Percentiles rank a stretch among this genome's conserved stretches.
These are phyloP conservation scores for Aspergillus mulundensis DNA, from an alignment of 495 filamentous ascomycete genomes.

Conservation along the genomic window DNA sequence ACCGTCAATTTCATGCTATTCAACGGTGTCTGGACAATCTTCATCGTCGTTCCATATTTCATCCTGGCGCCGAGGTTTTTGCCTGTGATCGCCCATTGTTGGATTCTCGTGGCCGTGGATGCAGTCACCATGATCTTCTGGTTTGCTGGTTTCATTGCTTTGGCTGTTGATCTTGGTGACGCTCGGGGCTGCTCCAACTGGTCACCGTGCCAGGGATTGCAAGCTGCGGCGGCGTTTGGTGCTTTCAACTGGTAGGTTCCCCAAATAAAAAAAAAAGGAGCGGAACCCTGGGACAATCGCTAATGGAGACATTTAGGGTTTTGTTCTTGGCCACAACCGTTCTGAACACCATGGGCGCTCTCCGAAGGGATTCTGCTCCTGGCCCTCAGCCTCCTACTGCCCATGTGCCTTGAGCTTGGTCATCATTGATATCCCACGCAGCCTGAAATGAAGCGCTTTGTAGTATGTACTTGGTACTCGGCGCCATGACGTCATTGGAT, in stretches of 20 bases:
- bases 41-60: conserved; percentile 62
- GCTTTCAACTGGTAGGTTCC: conserved; percentile 53
- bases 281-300: neutral
- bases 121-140: conserved; percentile 78
- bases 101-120: conserved; percentile 61
- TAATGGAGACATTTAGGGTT: conserved; percentile 35
- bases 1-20: conserved; percentile 71
- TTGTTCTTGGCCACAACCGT: conserved; percentile 47
- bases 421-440: too few relatives aligned
- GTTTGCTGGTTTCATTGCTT: conserved; percentile 77
- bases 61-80: conserved; percentile 57
- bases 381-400: conserved; percentile 10
- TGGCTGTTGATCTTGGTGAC: conserved; percentile 57
- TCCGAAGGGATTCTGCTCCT: conserved; percentile 10
- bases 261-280: neutral
- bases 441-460: too few relatives aligned
- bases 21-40: conserved; percentile 65
- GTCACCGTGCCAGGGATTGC: conserved; percentile 44
- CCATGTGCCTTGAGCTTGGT: conserved; percentile 5
- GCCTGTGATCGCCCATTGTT: conserved; percentile 53
- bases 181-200: conserved; percentile 38
- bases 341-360: conserved; percentile 18
- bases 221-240: conserved; percentile 51
- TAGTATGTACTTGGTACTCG: too few relatives aligned
- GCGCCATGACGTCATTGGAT: conserved; percentile 3